Percentiles rank a stretch among this genome's conserved stretches.
Conservation (phyloP, 139 green algal species). For the Astrephomene gubernaculifera region DNA sequence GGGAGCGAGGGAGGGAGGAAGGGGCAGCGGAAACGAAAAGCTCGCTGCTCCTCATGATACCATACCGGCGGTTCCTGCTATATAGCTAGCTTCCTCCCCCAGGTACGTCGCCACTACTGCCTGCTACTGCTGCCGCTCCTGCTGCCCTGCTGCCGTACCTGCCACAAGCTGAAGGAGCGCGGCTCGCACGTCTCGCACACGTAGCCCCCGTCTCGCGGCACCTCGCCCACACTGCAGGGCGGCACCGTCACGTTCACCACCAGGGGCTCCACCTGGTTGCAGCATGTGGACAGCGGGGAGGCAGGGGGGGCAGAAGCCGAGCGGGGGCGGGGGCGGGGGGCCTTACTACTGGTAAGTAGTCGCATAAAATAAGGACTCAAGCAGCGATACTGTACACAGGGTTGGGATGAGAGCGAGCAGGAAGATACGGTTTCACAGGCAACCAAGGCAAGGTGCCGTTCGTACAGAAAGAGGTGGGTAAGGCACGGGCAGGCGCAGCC, state of each 20-base stretch:
- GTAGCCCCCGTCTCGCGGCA: constrained; percentile 27
- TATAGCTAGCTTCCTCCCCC: too few species aligned
- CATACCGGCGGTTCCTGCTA: too few species aligned
- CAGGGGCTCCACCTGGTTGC: constrained; percentile 9
- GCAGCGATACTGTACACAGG: too few species aligned
- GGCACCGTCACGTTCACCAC: constrained; percentile 4
- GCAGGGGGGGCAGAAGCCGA: background rate
- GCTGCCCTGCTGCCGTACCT: background rate
- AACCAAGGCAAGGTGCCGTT: too few species aligned
- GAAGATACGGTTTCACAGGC: too few species aligned
- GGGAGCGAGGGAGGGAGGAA: background rate
- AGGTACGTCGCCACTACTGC: too few species aligned
- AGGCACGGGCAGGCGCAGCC: too few species aligned
- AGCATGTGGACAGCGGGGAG: background rate
- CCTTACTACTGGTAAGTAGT: too few species aligned
- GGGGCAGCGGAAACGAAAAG: background rate
- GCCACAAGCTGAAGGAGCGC: constrained; percentile 37
- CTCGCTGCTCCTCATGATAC: too few species aligned
- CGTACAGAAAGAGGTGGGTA: too few species aligned
- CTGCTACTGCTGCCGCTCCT: background rate
- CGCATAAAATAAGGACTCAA: too few species aligned
- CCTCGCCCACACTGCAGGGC: constrained; percentile 24
- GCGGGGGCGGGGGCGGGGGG: background rate
- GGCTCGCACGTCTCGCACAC: constrained; percentile 32
- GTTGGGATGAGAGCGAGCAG: too few species aligned